Evolutionary conservation across 805 yeast species (phyloP), one percentile per base, ranked within the genome.

Genomic region (Citeromyces matritensis): DNA sequence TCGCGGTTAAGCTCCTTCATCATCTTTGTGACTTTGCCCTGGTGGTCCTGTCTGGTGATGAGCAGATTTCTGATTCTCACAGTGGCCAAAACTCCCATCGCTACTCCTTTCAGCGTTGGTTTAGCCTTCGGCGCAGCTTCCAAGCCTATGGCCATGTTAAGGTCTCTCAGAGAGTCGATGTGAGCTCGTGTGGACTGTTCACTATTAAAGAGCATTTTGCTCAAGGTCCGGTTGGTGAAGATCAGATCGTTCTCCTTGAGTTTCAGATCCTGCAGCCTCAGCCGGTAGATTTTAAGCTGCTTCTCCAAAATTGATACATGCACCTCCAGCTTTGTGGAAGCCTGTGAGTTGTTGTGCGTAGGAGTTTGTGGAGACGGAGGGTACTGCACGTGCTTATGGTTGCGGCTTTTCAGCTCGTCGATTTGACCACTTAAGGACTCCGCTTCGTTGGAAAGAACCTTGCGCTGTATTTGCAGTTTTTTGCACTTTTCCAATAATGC

Each of bases 211-310:
- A 55, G 39, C 15, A 57, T 46, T 29, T 40, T 38, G 27, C 42
- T 36, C 41, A 55, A 42, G 35, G 53, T 57, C 6, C 46, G 39
- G 32, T 52, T 44, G 38, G 48, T 44, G 37, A 49, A 59, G 36
- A 43, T 51, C 35, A 59, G 46, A 38, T 58, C 65, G 7, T 49
- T 42, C 14, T 48, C 44, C 27, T 42, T 36, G 27, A 53, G 50
- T 30, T 56, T 51, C 32, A 60, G 45, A 35, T 69, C 72, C 29
- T 59, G 58, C 30, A 67, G 49, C 40, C 61, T 65, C 32, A 70
- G 60, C 39, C 53, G 60, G 45, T 60, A 64, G 34, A 63, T 57
- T 23, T 59, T 59, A 37, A 58, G 48, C 42, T 68, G 69, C 30
- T 53, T 52, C 29, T 57, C 57, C 23, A 57, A 43, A 9, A 55